These are phyloP conservation scores for Aureobasidium sp. DNA, from an alignment of 2,329 filamentous ascomycete genomes.

Conservation along the genomic window DNA sequence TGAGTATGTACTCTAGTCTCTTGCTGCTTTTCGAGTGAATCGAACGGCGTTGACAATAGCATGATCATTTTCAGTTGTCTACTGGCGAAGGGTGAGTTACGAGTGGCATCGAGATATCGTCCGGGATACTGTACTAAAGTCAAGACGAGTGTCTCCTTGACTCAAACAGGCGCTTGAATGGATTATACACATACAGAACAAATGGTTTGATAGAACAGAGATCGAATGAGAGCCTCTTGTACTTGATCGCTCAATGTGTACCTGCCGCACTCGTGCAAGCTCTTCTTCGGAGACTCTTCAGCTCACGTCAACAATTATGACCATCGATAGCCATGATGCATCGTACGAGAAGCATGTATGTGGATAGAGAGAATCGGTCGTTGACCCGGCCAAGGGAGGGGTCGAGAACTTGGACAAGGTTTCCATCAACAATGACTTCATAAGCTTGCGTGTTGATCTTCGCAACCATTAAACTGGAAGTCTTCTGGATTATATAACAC, in stretches of 20 bases:
- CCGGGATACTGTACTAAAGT: background rate
- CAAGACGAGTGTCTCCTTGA: background rate
- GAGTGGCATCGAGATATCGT: background rate
- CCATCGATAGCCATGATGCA: background rate
- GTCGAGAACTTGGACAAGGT: conserved; percentile 8
- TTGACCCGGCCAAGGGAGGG: background rate
- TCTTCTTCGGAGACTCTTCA: background rate
- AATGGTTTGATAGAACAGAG: background rate
- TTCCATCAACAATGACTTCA: conserved; percentile 16
- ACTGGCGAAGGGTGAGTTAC: background rate
- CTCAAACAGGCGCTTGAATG: background rate
- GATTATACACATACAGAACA: background rate
- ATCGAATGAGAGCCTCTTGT: background rate
- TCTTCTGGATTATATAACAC: background rate
- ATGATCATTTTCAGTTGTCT: background rate
- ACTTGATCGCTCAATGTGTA: background rate
- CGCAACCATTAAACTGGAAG: background rate
- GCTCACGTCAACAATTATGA: background rate
- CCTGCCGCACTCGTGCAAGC: background rate
- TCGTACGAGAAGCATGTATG: background rate
- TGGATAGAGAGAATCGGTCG: no score
- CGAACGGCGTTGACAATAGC: background rate
- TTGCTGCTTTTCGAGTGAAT: background rate
- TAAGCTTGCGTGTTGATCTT: conserved; percentile 20
- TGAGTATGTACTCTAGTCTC: conserved; percentile 20